These are phyloP conservation scores for Rhynchosporium agropyri DNA, from an alignment of 2,329 filamentous ascomycete genomes.

Conservation along the genomic window DNA sequence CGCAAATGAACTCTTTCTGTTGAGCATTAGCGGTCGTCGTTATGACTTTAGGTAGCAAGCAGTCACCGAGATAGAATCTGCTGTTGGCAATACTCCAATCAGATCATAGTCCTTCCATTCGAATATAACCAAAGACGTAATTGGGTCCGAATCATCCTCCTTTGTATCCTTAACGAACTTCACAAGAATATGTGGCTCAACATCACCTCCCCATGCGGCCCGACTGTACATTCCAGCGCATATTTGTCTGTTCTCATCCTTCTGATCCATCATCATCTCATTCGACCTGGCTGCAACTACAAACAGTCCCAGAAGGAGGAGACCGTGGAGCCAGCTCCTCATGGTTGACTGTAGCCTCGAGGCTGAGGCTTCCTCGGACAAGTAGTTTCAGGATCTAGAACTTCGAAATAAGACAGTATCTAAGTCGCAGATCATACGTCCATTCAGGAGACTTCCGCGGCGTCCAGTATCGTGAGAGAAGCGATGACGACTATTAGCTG, in stretches of 20 bases:
- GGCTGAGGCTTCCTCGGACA: constrained; percentile 22
- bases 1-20: constrained; percentile 74
- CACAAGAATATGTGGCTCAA: constrained; percentile 86
- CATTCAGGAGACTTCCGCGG: constrained; percentile 25
- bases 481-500: constrained; percentile 1
- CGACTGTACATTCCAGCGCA: constrained; percentile 93
- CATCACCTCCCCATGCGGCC: constrained; percentile 81
- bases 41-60: background rate
- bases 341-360: constrained; percentile 48
- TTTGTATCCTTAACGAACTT: constrained; percentile 69
- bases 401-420: background rate
- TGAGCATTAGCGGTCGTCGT: constrained; percentile 41
- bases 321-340: constrained; percentile 56
- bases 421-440: constrained; percentile 25
- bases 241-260: constrained; percentile 76
- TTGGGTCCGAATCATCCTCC: constrained; percentile 66
- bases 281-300: constrained; percentile 57
- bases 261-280: constrained; percentile 67
- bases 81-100: constrained; percentile 68
- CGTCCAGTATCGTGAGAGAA: constrained; percentile 2
- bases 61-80: constrained; percentile 57
- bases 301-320: constrained; percentile 57
- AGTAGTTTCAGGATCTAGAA: constrained; percentile 1
- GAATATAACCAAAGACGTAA: constrained; percentile 86
- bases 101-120: constrained; percentile 87